Base-by-base conservation (phyloP, 1,284 basidiomycete genomes). In the Athelia psychrophila region DNA sequence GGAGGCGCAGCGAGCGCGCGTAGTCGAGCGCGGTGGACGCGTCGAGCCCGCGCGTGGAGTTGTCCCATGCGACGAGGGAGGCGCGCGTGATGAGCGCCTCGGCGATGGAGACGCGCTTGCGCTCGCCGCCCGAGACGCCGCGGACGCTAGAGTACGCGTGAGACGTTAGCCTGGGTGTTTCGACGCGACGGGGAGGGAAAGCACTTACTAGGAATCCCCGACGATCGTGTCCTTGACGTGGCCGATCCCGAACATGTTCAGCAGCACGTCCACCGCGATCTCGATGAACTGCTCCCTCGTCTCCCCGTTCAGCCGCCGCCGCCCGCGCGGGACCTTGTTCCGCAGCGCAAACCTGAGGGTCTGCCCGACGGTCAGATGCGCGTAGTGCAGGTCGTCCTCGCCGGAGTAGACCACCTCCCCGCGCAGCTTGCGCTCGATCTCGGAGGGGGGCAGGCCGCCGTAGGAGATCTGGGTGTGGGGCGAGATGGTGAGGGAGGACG, bases 171-270 rank as follows among this genome's bases (percentile, higher is more conserved):
- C n/a, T n/a, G n/a, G n/a, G n/a, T n/a, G n/a, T n/a, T n/a, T n/a
- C n/a, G n/a, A 18, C 6, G 6, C 38, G 38, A n/a, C 6, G 20
- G 16, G 38, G 38, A 42, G 6, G 13, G 27, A 18, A n/a, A n/a
- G n/a, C n/a, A n/a, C 38, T 8, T 42, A 42, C 46, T 68, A 70
- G 22, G 38, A 42, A n/a, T 42, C 38, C 6, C 38, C 38, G 38
- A 42, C 38, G 20, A 42, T 42, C 20, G 38, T 42, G 20, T 42
- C 38, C 6, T n/a, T n/a, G 38, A 42, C 38, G 38, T 42, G 38
- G 6, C n/a, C 6, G 38, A 42, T 42, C n/a, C 38, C 38, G 38
- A 42, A 42, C 38, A 42, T 42, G 16, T 42, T 42, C n/a, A 42
- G 38, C 38, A 42, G 38, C n/a, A 42, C 38, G n/a, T 42, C 38